These are phyloP conservation scores for Pulveroboletus sp. DNA, from an alignment of 768 basidiomycete genomes.

Conservation along the genomic window DNA sequence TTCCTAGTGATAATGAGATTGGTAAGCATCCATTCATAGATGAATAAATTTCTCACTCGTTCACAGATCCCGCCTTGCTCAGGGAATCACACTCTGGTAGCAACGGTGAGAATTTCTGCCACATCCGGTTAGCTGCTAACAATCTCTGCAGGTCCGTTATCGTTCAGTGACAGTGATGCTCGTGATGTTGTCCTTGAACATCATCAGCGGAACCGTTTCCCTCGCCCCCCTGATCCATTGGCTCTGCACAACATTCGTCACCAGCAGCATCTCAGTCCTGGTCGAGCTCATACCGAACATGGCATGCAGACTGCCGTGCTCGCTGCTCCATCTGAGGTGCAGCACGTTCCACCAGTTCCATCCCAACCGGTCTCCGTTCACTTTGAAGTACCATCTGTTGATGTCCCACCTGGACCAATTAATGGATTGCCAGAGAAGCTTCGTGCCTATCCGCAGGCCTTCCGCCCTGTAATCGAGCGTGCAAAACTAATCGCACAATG, in stretches of 20 bases:
- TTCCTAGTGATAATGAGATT: background rate
- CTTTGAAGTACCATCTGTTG: no score
- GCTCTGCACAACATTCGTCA: background rate
- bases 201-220: background rate
- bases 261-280: background rate
- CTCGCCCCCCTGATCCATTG: background rate
- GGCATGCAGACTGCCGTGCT: no score
- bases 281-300: no score
- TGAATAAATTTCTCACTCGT: background rate
- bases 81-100: no score
- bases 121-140: no score
- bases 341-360: background rate
- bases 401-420: background rate
- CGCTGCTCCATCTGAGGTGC: no score
- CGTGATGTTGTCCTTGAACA: no score
- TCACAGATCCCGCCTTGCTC: background rate
- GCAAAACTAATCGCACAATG: background rate
- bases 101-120: no score
- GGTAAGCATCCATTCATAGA: background rate
- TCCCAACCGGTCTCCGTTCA: no score
- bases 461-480: background rate
- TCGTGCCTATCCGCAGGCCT: background rate
- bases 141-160: no score
- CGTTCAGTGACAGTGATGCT: no score
- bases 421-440: background rate